Evolutionary conservation across 2,329 filamentous ascomycete species (phyloP).

Genomic region (Purpureocillium lavendulum): DNA sequence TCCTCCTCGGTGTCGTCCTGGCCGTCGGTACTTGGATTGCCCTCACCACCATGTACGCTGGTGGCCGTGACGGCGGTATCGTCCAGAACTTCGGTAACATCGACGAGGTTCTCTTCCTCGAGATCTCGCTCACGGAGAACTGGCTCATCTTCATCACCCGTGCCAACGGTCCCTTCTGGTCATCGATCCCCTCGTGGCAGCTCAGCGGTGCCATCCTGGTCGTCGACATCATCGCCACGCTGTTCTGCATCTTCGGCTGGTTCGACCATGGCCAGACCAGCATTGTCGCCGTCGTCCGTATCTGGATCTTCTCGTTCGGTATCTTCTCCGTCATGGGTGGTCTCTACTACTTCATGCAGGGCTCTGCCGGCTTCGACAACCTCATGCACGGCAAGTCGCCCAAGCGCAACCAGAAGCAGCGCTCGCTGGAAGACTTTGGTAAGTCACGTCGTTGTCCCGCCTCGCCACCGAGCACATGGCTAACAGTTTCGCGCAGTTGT

Average conservation of each 20-base stretch:
- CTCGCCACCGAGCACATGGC: neutral
- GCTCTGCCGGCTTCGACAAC: constrained; percentile 77
- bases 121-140: constrained; percentile 87
- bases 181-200: constrained; percentile 81
- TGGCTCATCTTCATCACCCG: constrained; percentile 96
- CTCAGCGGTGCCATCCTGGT: constrained; percentile 67
- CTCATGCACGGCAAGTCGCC: constrained; percentile 85
- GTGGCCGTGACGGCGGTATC: constrained; percentile 67
- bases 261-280: constrained; percentile 62
- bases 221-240: constrained; percentile 76
- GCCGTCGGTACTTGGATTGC: constrained; percentile 83
- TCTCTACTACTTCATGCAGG: constrained; percentile 69
- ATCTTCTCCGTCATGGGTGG: constrained; percentile 78
- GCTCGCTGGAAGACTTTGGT: constrained; percentile 84
- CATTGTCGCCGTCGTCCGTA: constrained; percentile 77
- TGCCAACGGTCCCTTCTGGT: constrained; percentile 89
- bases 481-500: constrained; percentile 50
- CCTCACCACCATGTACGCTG: constrained; percentile 72
- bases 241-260: constrained; percentile 81
- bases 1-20: constrained; percentile 73
- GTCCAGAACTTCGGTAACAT: constrained; percentile 81
- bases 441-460: constrained; percentile 34
- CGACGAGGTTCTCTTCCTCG: constrained; percentile 78
- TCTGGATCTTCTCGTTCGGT: constrained; percentile 88
- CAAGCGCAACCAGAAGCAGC: constrained; percentile 75